Evolutionary conservation across 306 rosid species (phyloP).

Genomic region (Rubus idaeus): DNA sequence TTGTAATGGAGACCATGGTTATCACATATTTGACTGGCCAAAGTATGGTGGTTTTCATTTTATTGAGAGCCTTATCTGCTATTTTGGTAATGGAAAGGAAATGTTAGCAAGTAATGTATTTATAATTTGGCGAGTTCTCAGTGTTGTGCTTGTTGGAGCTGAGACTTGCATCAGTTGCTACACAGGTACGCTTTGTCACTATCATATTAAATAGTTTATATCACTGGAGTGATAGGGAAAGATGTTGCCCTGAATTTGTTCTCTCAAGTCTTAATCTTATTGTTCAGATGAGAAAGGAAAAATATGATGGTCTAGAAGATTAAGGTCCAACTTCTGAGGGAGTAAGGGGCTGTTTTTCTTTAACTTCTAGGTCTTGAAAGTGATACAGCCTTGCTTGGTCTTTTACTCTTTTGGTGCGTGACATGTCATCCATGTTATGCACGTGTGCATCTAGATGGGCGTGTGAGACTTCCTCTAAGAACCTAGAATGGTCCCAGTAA

Average conservation of each 20-base stretch:
- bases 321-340: not conserved
- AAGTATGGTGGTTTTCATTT: not conserved
- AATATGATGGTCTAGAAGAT: not conserved
- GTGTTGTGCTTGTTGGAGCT: not conserved
- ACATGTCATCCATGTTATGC: not conserved
- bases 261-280: not conserved
- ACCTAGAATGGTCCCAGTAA: not conserved
- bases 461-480: not conserved
- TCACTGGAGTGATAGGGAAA: not conserved
- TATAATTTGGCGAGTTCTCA: not conserved
- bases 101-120: not conserved
- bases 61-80: not conserved
- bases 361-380: not conserved
- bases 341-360: not conserved
- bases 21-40: not conserved
- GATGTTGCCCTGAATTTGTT: not conserved
- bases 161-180: not conserved
- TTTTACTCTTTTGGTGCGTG: not conserved
- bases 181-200: constrained; percentile 10
- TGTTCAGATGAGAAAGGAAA: not conserved
- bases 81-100: not conserved
- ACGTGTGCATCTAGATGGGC: constrained; percentile 13
- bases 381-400: not conserved
- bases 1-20: constrained; percentile 7
- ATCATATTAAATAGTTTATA: not conserved